Conservation (phyloP, 345 rosid species). For the Eucalyptus lansdowneana region DNA sequence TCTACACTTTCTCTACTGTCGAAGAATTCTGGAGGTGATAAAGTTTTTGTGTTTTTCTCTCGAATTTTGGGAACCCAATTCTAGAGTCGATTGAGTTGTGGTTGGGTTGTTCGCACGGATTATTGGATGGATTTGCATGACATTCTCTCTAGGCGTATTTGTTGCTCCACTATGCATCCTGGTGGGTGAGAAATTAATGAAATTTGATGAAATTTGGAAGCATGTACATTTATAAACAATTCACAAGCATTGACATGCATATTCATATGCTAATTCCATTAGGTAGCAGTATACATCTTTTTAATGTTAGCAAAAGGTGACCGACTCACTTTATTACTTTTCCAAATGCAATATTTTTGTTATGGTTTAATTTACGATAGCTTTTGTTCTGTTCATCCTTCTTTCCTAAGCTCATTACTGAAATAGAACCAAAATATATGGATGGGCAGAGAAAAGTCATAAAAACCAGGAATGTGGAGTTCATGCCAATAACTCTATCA, state of each 20-base stretch:
- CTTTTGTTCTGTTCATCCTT: not conserved
- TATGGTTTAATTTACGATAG: not conserved
- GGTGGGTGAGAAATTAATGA: slow-evolving; percentile 15
- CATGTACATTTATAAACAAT: not conserved
- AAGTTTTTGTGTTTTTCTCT: too few species aligned
- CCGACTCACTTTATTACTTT: not conserved
- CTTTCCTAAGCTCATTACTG: not conserved
- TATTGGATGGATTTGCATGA: slow-evolving; percentile 75
- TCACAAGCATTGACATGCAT: not conserved
- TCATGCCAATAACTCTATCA: slow-evolving; percentile 63
- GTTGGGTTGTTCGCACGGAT: not conserved
- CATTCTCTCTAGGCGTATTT: slow-evolving; percentile 49
- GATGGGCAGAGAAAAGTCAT: slow-evolving; percentile 61
- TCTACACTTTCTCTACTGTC: too few species aligned
- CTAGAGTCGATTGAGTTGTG: too few species aligned
- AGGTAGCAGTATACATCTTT: not conserved
- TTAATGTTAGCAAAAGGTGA: not conserved
- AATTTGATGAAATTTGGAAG: not conserved
- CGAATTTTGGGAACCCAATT: too few species aligned
- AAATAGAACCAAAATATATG: not conserved
- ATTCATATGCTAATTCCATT: not conserved
- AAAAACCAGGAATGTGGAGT: slow-evolving; percentile 72
- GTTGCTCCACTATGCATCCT: slow-evolving; percentile 73
- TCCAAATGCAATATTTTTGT: not conserved
- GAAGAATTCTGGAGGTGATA: too few species aligned